Base-by-base conservation (phyloP, 768 basidiomycete species). In the Naganishia randhawae region DNA sequence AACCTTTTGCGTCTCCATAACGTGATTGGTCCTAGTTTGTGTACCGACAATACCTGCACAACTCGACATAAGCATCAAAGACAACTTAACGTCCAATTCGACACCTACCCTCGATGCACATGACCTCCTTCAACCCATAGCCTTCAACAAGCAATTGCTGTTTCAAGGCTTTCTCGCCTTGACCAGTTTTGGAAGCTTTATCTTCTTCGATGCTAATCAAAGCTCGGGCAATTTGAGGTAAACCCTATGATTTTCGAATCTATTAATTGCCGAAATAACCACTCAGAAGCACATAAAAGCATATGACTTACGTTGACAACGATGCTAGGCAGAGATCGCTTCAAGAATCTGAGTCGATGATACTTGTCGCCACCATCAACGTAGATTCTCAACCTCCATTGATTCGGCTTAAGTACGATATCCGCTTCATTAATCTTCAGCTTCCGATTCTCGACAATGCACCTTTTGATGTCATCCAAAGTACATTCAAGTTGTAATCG, bases 121-220 rank as follows among this genome's bases (percentile, higher is more conserved):
- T 99, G 75, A 96, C 95, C 74, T 91, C 90, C 73, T 93, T 89
- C 66, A 99, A 82, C 17, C 96, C 96, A 80, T 98, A 94, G 10
- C 96, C 96, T 83, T 98, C 95, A 1, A 98, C 93, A 9, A 99
- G 85, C 11, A 99, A 81, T 76, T 95, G 90, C 77, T 95, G 92
- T 73, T 92, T 88, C 73, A 92, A 90, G 39, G 89, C 86, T 72
- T 91, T 89, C 63, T 94, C 39, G 22, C 35, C 57, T n/a, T n/a
- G n/a, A 16, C 35, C 35, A 39, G 57, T 61, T 25, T 61, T 61
- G 22, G 57, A 35, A 1, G 57, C 57, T 29, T 61, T 61, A 16
- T 61, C 57, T 61, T 61, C 91, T 78, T 93, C 92, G 81, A 93
- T 92, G 74, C 92, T 92, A 79, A 99, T 98, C 74, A 99, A 87